Percentiles rank a stretch among this genome's conserved stretches.
These are phyloP conservation scores for Aspergillus calidoustus DNA, from an alignment of 2,329 filamentous ascomycete species.

Conservation along the genomic window DNA sequence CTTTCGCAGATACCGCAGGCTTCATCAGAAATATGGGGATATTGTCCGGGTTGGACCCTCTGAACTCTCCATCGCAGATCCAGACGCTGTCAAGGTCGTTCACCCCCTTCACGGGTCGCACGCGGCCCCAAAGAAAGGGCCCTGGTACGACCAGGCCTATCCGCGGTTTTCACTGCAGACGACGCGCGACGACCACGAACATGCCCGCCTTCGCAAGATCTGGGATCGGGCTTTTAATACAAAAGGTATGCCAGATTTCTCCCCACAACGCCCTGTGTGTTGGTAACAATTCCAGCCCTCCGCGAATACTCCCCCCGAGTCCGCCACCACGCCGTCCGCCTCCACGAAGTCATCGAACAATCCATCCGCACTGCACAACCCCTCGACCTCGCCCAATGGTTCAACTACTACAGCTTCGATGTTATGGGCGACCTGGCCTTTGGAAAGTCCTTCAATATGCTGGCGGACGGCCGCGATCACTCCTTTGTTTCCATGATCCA, in stretches of 20 bases:
- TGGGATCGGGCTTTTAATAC: slow-evolving; percentile 21
- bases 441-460: slow-evolving; percentile 42
- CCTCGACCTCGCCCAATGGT: slow-evolving; percentile 36
- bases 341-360: too few species aligned
- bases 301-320: too few species aligned
- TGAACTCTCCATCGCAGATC: neutral
- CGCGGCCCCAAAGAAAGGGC: too few species aligned
- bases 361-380: neutral
- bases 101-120: too few species aligned
- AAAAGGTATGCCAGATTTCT: slow-evolving; percentile 1
- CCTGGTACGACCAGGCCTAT: too few species aligned
- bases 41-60: slow-evolving; percentile 33
- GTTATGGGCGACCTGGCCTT: slow-evolving; percentile 51
- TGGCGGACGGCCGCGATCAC: slow-evolving; percentile 25
- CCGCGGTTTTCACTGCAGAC: neutral
- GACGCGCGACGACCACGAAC: slow-evolving; percentile 22
- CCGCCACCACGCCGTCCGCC: too few species aligned
- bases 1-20: slow-evolving; percentile 19
- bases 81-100: too few species aligned
- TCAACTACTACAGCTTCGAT: slow-evolving; percentile 45
- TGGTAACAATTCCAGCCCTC: neutral
- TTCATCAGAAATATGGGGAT: slow-evolving; percentile 34
- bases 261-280: neutral
- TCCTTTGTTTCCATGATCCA: slow-evolving; percentile 23
- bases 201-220: slow-evolving; percentile 16